Evolutionary conservation across 768 basidiomycete genomes (phyloP).

Genomic region (Mycena sanguinolenta): DNA sequence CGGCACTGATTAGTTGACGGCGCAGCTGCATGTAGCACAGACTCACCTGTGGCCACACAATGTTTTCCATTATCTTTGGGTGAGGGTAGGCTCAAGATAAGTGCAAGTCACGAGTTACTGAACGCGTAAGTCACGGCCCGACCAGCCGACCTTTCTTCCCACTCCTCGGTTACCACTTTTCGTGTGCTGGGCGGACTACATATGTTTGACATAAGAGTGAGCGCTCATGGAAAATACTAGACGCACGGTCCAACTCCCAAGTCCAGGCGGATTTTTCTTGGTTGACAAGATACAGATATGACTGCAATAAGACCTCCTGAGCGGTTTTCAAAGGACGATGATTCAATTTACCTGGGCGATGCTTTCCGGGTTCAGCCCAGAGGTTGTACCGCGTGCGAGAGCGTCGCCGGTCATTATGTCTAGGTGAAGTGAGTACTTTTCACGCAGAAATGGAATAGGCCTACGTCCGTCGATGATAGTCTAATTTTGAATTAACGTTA

Average conservation of each 20-base stretch:
- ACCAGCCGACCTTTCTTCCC: too few species aligned
- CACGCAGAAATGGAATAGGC: constrained; percentile 41
- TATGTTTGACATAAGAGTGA: neutral
- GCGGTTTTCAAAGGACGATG: neutral
- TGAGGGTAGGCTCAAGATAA: too few species aligned
- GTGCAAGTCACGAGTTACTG: too few species aligned
- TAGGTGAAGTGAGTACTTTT: neutral
- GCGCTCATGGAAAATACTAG: too few species aligned
- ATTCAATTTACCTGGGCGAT: constrained; percentile 41
- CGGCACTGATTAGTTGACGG: neutral
- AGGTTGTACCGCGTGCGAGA: neutral
- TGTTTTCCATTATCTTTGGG: neutral
- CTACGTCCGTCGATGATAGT: constrained; percentile 19
- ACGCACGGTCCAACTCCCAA: too few species aligned
- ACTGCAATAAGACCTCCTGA: constrained; percentile 49
- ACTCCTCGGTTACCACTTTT: neutral
- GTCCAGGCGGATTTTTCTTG: too few species aligned
- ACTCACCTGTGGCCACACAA: constrained; percentile 24
- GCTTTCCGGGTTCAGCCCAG: too few species aligned
- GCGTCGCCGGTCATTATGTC: neutral
- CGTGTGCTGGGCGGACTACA: neutral
- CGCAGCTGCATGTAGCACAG: neutral
- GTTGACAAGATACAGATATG: constrained; percentile 74
- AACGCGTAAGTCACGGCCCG: too few species aligned
- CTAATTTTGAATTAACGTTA: neutral